Evolutionary conservation across 2,329 filamentous ascomycete genomes (phyloP), one percentile per base, ranked within the genome.

Genomic region (Apiospora malaysiana): DNA sequence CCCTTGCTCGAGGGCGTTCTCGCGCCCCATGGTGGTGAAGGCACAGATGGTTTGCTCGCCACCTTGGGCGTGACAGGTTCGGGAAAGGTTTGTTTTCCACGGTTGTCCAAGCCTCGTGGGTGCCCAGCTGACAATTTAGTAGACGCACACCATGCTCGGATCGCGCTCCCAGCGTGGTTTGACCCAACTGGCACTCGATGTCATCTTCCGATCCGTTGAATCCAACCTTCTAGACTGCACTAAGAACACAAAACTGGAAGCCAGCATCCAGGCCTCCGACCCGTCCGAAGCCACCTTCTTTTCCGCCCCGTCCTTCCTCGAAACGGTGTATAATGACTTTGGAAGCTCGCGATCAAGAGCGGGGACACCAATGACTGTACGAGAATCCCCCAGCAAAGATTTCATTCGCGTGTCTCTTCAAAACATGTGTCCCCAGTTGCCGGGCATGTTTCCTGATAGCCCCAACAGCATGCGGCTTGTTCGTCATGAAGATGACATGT

Each of bases 101-200:
- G 27, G 42, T 47, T 10, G 27, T 9, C 9, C 25, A 42, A 12
- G 21, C n/a, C 40, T 27, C 6, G 4, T 56, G 25, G 21, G 68
- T 47, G 25, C 21, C 40, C 70, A 40, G 72, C 70, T 72, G 45
- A 73, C 47, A 23, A 27, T 16, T 32, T 66, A 27, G 25, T 78
- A 98, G 95, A 97, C 94, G 73, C 95, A 99, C 81, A 99, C 96
- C 0, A 97, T 98, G 72, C 88, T 99, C 21, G 96, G 96, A 70
- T 97, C 94, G 16, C 92, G 91, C 75, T 90, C 88, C 27, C 93
- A 98, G 81, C 92, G 95, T 74, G 96, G 96, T 73, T 84, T 99
- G 69, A 97, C 94, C 0, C 96, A 99, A 81, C 91, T 99, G 77
- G 89, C 94, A 0, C 91, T 99, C 70, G 95, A 98, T 78, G 89